Conservation (phyloP, 495 filamentous ascomycete species). For the Hyaloscypha variabilis region DNA sequence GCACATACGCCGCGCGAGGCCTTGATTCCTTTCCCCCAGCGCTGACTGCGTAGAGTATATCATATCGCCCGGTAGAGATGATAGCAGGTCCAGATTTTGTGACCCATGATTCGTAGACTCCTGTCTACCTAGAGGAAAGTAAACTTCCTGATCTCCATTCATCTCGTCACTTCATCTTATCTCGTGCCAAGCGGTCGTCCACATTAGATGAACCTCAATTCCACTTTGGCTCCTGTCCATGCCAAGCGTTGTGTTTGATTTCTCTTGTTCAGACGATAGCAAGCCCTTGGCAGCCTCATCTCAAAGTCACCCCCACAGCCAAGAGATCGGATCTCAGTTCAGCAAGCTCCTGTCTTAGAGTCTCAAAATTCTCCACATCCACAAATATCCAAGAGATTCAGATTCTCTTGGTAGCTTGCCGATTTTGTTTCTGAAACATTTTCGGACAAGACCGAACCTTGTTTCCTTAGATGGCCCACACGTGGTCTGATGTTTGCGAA, state of each 20-base stretch:
- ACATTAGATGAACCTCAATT: background rate
- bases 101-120: no score
- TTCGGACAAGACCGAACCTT: background rate
- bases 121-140: no score
- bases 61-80: no score
- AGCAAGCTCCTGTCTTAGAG: background rate
- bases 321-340: background rate
- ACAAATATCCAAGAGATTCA: background rate
- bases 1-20: background rate
- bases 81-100: no score
- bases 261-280: background rate
- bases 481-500: background rate
- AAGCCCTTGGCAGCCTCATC: background rate
- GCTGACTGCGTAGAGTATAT: background rate
- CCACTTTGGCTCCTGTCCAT: background rate
- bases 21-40: background rate
- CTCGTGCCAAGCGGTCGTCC: background rate
- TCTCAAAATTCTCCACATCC: background rate
- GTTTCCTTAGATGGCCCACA: background rate
- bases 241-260: background rate
- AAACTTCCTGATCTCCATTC: background rate
- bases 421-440: background rate
- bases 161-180: background rate
- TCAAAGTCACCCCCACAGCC: background rate
- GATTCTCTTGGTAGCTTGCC: background rate